Percentiles rank a stretch among this genome's conserved stretches.
phyloP scores from a whole-genome alignment of 2,329 filamentous ascomycete genomes.

The Penicillium capsulatum region DNA sequence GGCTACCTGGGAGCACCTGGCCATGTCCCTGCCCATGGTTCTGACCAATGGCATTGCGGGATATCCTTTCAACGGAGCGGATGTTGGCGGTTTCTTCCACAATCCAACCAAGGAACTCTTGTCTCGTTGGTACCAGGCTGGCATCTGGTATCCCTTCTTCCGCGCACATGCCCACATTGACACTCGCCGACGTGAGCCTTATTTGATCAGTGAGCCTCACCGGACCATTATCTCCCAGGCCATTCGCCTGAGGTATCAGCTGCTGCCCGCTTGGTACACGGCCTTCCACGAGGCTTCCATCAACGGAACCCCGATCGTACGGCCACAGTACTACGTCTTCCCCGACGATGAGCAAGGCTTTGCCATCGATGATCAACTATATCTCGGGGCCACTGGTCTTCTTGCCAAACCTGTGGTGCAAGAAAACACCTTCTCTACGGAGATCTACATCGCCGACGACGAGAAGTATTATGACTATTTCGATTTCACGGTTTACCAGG shows the following conservation, averaged over 20 bases:
- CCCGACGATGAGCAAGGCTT: slow-evolving; percentile 84
- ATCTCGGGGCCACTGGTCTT: slow-evolving; percentile 80
- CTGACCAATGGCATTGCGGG: slow-evolving; percentile 88
- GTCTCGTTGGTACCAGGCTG: slow-evolving; percentile 93
- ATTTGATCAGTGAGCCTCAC: slow-evolving; percentile 79
- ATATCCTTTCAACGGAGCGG: slow-evolving; percentile 89
- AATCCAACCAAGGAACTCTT: slow-evolving; percentile 91
- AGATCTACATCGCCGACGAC: slow-evolving; percentile 83
- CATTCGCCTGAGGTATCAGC: slow-evolving; percentile 78
- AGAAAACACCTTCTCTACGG: slow-evolving; percentile 66
- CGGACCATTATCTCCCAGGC: slow-evolving; percentile 81
- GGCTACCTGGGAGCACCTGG: slow-evolving; percentile 85
- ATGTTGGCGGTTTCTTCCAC: slow-evolving; percentile 97
- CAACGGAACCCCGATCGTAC: slow-evolving; percentile 79
- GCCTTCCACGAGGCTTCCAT: slow-evolving; percentile 86
- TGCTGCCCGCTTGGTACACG: slow-evolving; percentile 94
- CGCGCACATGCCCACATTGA: slow-evolving; percentile 96
- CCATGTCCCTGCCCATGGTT: slow-evolving; percentile 87
- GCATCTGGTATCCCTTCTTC: slow-evolving; percentile 98
- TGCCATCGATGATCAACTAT: slow-evolving; percentile 85
- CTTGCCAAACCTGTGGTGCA: slow-evolving; percentile 87
- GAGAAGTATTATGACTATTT: slow-evolving; percentile 96
- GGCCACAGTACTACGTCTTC: slow-evolving; percentile 90
- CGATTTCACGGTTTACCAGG: slow-evolving; percentile 71
- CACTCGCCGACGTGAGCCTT: slow-evolving; percentile 88